These are phyloP conservation scores for Pseudofabraea citricarpa DNA, from an alignment of 2,329 filamentous ascomycete species.

Conservation along the genomic window DNA sequence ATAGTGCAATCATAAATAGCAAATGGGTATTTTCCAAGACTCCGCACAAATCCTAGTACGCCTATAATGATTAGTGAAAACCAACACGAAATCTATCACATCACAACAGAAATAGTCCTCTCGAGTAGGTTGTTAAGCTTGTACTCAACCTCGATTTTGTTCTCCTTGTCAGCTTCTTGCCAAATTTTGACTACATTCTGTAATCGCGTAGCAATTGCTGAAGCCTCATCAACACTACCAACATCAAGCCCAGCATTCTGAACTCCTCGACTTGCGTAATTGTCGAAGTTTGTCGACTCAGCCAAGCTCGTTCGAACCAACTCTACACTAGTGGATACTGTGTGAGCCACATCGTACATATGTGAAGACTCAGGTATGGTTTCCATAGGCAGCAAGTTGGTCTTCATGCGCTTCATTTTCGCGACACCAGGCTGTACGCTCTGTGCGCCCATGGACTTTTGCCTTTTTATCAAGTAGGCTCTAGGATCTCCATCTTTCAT, in stretches of 20 bases:
- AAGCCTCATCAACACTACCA: constrained; percentile 4
- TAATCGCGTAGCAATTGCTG: constrained; percentile 7
- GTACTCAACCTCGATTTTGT: no score
- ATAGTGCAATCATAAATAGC: no score
- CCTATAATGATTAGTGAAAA: no score
- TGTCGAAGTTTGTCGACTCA: constrained; percentile 11
- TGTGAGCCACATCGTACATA: constrained; percentile 16
- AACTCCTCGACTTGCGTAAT: constrained; percentile 15
- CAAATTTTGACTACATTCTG: constrained; percentile 14
- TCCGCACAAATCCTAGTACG: no score
- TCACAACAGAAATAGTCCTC: no score
- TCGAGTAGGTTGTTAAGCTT: no score
- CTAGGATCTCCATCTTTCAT: constrained; percentile 25
- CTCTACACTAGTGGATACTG: constrained; percentile 6
- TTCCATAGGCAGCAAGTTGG: constrained; percentile 23
- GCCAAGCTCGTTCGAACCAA: constrained; percentile 6
- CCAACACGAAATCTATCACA: neutral
- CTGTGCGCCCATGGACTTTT: constrained; percentile 14
- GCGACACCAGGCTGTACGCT: constrained; percentile 7
- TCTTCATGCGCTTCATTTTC: constrained; percentile 20
- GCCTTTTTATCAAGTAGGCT: constrained; percentile 25
- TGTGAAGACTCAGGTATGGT: constrained; percentile 16
- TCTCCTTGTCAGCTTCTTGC: constrained; percentile 8
- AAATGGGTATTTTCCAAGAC: constrained; percentile 21
- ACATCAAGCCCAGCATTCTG: constrained; percentile 14